Conservation (phyloP, 805 yeast species). For the Teunomyces stri region DNA sequence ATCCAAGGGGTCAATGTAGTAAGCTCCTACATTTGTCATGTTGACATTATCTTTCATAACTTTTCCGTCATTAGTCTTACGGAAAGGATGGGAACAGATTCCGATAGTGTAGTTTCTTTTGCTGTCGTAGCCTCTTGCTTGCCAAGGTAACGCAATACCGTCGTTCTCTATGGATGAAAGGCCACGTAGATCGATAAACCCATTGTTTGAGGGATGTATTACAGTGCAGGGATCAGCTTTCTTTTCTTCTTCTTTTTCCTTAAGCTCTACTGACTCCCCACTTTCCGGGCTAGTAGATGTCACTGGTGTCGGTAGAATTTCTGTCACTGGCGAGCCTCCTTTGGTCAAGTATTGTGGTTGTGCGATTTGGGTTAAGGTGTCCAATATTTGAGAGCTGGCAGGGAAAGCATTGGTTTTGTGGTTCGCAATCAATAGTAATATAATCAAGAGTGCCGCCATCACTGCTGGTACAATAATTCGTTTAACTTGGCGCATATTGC, state of each 20-base stretch:
- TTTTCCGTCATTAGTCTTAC: slow-evolving; percentile 41
- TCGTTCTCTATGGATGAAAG: slow-evolving; percentile 48
- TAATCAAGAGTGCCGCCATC: neutral
- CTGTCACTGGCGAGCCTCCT: neutral
- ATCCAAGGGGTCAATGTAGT: slow-evolving; percentile 39
- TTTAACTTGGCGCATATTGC: neutral
- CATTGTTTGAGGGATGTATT: slow-evolving; percentile 36
- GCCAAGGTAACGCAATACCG: slow-evolving; percentile 52
- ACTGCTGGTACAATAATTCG: slow-evolving; percentile 6
- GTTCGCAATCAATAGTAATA: slow-evolving; percentile 1
- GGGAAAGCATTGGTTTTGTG: neutral
- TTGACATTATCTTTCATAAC: slow-evolving; percentile 40
- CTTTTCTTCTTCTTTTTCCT: slow-evolving; percentile 9
- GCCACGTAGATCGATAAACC: slow-evolving; percentile 53
- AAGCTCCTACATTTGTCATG: slow-evolving; percentile 41
- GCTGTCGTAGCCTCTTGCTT: slow-evolving; percentile 67
- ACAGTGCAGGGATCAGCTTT: slow-evolving; percentile 39
- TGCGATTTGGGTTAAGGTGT: slow-evolving; percentile 8
- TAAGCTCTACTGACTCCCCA: neutral
- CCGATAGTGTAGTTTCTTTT: slow-evolving; percentile 68
- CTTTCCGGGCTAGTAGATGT: neutral
- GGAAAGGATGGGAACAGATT: slow-evolving; percentile 44
- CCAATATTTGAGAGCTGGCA: slow-evolving; percentile 6
- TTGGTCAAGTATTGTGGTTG: slow-evolving; percentile 4
- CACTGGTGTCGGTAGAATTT: neutral